Evolutionary conservation across 768 basidiomycete species (phyloP).

Genomic region (Macrolepiota albuminosa): DNA sequence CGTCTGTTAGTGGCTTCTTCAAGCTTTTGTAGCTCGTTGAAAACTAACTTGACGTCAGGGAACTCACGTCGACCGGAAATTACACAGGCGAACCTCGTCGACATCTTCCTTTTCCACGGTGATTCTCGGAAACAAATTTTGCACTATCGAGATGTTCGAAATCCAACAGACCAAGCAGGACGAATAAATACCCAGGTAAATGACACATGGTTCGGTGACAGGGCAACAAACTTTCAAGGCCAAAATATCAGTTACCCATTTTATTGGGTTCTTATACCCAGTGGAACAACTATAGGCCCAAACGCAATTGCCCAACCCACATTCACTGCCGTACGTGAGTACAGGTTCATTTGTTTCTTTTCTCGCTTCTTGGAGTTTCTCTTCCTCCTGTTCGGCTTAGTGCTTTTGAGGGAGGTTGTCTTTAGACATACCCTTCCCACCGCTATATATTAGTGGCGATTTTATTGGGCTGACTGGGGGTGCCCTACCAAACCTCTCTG

Average conservation of each 20-base stretch:
- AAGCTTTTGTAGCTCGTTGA: constrained; percentile 10
- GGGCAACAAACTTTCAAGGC: constrained; percentile 45
- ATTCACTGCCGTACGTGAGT: constrained; percentile 80
- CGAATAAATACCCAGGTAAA: constrained; percentile 51
- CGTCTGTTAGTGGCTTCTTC: constrained; percentile 58
- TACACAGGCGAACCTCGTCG: constrained; percentile 56
- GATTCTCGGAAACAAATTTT: constrained; percentile 54
- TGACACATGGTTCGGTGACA: constrained; percentile 68
- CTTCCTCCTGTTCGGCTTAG: not conserved
- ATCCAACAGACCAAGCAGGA: constrained; percentile 54
- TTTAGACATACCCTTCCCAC: not conserved
- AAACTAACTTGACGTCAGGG: constrained; percentile 41
- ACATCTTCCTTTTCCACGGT: constrained; percentile 75
- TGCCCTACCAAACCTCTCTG: not conserved
- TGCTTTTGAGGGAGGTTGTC: not conserved
- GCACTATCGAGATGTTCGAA: constrained; percentile 33
- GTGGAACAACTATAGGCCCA: constrained; percentile 49
- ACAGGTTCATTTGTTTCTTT: not conserved
- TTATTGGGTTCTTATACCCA: constrained; percentile 74
- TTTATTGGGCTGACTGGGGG: not conserved
- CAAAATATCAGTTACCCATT: constrained; percentile 60
- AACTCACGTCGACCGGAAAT: constrained; percentile 68
- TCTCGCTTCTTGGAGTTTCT: not conserved
- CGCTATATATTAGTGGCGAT: not conserved
- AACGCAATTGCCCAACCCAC: constrained; percentile 62